phyloP scores from a whole-genome alignment of 257 asterid genomes.

The Orobanche coerulescens region DNA sequence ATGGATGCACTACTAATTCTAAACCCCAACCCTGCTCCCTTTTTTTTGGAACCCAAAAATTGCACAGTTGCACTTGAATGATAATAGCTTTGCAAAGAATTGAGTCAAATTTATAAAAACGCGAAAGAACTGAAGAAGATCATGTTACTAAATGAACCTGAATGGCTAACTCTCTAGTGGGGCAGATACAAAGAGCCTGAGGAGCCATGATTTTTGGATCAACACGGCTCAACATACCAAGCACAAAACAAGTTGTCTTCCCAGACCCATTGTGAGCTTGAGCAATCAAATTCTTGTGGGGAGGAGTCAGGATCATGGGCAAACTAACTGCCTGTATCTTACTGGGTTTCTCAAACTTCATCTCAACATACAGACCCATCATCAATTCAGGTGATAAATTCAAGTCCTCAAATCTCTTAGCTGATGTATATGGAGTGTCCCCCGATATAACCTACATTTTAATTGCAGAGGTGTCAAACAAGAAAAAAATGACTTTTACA shows the following conservation, averaged over 20 bases:
- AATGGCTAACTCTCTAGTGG: constrained; percentile 90
- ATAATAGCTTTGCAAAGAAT: background rate
- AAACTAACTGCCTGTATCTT: constrained; percentile 74
- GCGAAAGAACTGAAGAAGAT: background rate
- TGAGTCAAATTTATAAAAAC: background rate
- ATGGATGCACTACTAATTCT: background rate
- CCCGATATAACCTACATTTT: constrained; percentile 61
- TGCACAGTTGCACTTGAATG: background rate
- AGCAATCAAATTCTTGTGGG: constrained; percentile 73
- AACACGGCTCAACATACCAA: constrained; percentile 93
- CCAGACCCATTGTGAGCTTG: constrained; percentile 98
- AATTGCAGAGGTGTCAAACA: background rate
- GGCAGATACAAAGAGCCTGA: constrained; percentile 96
- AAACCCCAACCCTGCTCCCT: background rate
- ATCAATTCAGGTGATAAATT: constrained; percentile 56
- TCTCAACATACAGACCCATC: constrained; percentile 77
- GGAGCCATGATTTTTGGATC: constrained; percentile 60
- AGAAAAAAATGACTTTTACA: background rate
- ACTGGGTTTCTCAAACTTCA: constrained; percentile 83
- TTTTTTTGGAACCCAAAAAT: background rate
- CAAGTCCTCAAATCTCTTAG: constrained; percentile 80
- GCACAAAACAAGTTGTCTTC: constrained; percentile 94
- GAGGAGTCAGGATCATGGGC: constrained; percentile 93
- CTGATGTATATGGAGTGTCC: constrained; percentile 65
- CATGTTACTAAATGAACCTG: constrained; percentile 44